Evolutionary conservation across 73 alveolate genomes (phyloP), one percentile per base, ranked within the genome.

Genomic region (Tetrahymena borealis): DNA sequence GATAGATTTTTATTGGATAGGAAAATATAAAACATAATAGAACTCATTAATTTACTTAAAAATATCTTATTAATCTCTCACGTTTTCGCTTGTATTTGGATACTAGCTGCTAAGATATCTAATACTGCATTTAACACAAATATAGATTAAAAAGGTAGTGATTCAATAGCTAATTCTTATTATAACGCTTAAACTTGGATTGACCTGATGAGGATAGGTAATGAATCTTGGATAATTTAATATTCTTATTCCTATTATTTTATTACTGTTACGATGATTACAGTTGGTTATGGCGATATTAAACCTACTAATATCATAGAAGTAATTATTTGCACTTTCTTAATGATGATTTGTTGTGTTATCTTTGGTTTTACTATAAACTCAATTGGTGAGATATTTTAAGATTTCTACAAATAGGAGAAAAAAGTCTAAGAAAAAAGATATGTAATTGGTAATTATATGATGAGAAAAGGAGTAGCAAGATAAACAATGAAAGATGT

Each of bases 261-360:
- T 40, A 93, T 93, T 15, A 60, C 93, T 85, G 95, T 93, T 4
- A 93, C 93, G 7, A 93, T 43, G 39, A 79, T 93, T 20, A 93
- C 95, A 7, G 95, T 93, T 13, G 95, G 95, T 18, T 93, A 39
- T 79, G 95, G 95, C 1, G 95, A 93, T 40, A 16, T 85, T 8
- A 79, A 39, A 1, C 95, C 93, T 24, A 43, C 39, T 20, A 79
- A 42, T 85, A 60, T 79, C 3, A 85, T 79, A 5, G 95, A 92
- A 38, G 77, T 90, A 38, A 32, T 93, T 31, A 77, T 93, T 38
- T 38, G 92, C 2, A 92, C 79, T 28, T 79, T 92, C 32, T 79
- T 77, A 11, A 92, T 92, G 95, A 79, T 92, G 91, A 39, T 41
- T 39, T 92, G 93, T 24, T 79, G 95, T 33, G 91, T 92, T 15